Base-by-base conservation (phyloP, 2,329 filamentous ascomycete genomes). In the Pseudocercospora macadamiae region DNA sequence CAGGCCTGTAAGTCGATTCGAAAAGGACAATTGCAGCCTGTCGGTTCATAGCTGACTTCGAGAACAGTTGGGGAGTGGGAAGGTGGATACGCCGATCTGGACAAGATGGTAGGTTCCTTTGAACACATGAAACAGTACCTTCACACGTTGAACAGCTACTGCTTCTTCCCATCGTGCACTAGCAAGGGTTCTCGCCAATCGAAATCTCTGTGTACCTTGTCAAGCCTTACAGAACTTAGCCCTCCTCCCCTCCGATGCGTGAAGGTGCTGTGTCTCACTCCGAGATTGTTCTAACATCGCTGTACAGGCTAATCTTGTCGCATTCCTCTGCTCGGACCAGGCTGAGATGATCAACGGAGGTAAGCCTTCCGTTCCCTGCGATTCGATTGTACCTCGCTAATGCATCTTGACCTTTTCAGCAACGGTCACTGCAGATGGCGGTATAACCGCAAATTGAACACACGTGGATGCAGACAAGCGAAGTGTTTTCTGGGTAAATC, bases 271-370 rank as follows among this genome's bases (percentile, higher is more conserved):
- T n/a, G n/a, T n/a, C n/a, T n/a, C n/a, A n/a, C n/a, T n/a, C n/a
- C n/a, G n/a, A n/a, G n/a, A n/a, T n/a, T n/a, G n/a, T n/a, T n/a
- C 37, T 42, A 19, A 42, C 37, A 16, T 21, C 23, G 37, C 37
- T 42, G 12, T 47, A 3, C 42, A 47, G 42, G 73, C 74, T 5
- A 68, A 70, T 53, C 59, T 71, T 21, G 68, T 72, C 3, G 65
- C 71, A 19, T 74, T 67, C 45, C 58, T 76, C 14, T 70, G 68
- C 47, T 69, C 68, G 3, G 73, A 75, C 28, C 68, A 66, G 26
- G 68, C 68, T 5, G 63, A 65, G 32, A 66, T 70, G 4, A 65
- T 75, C 18, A 75, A 73, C 49, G 73, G 73, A 54, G 71, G 70
- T 51, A 51, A 60, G 53, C n/a, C 42, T 47, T 26, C 23, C 19